These are phyloP conservation scores for Hygrophila difformis DNA, from an alignment of 257 asterid species.

Conservation along the genomic window DNA sequence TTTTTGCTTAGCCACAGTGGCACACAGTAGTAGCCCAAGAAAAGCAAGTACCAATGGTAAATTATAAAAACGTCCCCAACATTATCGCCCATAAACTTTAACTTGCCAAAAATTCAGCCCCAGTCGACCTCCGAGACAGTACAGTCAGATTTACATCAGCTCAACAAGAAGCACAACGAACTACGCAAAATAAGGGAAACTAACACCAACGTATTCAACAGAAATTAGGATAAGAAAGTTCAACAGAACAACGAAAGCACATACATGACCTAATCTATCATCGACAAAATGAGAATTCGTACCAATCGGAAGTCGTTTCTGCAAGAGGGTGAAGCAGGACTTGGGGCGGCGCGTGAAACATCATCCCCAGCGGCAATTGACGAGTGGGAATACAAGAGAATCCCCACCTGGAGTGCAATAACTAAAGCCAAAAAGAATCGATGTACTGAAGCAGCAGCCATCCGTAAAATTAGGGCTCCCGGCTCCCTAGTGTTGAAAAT, in stretches of 20 bases:
- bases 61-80: too few relatives aligned
- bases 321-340: slow-evolving; percentile 27
- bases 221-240: background rate
- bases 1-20: too few relatives aligned
- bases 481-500: too few relatives aligned
- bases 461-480: slow-evolving; percentile 14
- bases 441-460: slow-evolving; percentile 30
- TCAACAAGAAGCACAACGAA: too few relatives aligned
- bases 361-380: slow-evolving; percentile 31
- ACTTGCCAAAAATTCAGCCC: background rate
- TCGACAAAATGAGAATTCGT: slow-evolving; percentile 6
- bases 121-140: too few relatives aligned
- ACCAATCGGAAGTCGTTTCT: slow-evolving; percentile 45
- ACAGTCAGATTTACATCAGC: too few relatives aligned
- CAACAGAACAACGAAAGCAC: too few relatives aligned
- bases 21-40: too few relatives aligned
- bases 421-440: slow-evolving; percentile 19
- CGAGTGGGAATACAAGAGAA: slow-evolving; percentile 24
- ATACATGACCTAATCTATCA: slow-evolving; percentile 1
- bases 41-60: too few relatives aligned
- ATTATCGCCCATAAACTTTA: too few relatives aligned
- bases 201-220: background rate
- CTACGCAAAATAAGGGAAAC: background rate
- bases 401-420: slow-evolving; percentile 19
- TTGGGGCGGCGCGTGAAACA: slow-evolving; percentile 30